phyloP scores from a whole-genome alignment of 805 yeast genomes.

The Candida methanosorbosa region DNA sequence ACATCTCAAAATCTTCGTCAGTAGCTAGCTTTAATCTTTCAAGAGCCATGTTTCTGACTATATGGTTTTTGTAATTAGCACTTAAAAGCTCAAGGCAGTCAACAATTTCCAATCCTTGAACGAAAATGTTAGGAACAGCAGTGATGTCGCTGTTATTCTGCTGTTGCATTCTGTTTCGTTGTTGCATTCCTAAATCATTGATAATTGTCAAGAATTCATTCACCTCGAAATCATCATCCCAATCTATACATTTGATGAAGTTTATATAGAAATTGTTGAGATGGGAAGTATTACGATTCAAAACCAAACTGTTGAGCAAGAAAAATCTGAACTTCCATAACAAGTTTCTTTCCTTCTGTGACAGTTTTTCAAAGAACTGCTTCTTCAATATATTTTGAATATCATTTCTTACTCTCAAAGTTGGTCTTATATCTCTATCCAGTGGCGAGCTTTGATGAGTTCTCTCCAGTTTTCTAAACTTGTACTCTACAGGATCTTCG shows the following conservation, averaged over 20 bases:
- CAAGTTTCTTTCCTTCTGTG: slow-evolving; percentile 76
- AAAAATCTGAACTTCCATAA: slow-evolving; percentile 90
- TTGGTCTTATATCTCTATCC: slow-evolving; percentile 84
- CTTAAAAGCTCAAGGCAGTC: slow-evolving; percentile 68
- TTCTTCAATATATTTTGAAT: slow-evolving; percentile 58
- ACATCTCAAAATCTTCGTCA: slow-evolving; percentile 73
- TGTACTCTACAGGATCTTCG: slow-evolving; percentile 81
- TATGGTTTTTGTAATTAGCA: slow-evolving; percentile 61
- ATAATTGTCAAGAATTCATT: slow-evolving; percentile 52
- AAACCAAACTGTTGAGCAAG: slow-evolving; percentile 43
- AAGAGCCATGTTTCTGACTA: slow-evolving; percentile 82
- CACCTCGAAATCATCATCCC: slow-evolving; percentile 79
- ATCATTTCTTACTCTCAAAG: slow-evolving; percentile 72
- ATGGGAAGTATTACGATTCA: slow-evolving; percentile 23
- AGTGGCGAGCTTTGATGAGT: slow-evolving; percentile 67
- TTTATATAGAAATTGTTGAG: slow-evolving; percentile 37
- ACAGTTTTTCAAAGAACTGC: slow-evolving; percentile 77
- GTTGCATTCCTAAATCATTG: slow-evolving; percentile 17
- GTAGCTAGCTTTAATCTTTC: slow-evolving; percentile 70
- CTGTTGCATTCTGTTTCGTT: slow-evolving; percentile 1
- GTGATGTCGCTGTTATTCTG: neutral
- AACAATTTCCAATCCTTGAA: slow-evolving; percentile 24
- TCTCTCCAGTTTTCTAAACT: slow-evolving; percentile 78
- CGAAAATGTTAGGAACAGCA: slow-evolving; percentile 17
- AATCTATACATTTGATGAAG: slow-evolving; percentile 77